Evolutionary conservation across 495 filamentous ascomycete species (phyloP), one percentile per base, ranked within the genome.

Genomic region (Aspergillus sclerotiicarbonarius): DNA sequence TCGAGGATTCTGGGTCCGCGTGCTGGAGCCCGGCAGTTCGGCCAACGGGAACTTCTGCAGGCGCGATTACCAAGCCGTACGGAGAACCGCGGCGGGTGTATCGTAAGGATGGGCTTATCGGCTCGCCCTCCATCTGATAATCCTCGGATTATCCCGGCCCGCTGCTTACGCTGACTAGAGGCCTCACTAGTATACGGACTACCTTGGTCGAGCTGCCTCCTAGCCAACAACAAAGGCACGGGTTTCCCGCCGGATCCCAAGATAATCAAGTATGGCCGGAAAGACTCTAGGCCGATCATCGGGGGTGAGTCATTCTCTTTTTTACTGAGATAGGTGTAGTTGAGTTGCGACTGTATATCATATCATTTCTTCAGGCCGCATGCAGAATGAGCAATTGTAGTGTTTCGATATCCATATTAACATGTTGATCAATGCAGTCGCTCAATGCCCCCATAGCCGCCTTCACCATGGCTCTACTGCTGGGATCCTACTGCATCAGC

Each of bases 381-480:
- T 37, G 13, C 8, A 15, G 16, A 30, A 43, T 18, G n/a, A 52
- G 20, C 20, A n/a, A 19, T 33, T 32, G 25, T 20, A 30, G 41
- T 16, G 25, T 37, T 3, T 35, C 21, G 2, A 21, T 18, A 30
- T 46, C 29, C 13, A n/a, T 13, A 53, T 25, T 44, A 58, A 59
- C 29, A 54, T 52, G 48, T 33, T 50, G 10, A 45, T n/a, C 39
- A 8, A 46, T n/a, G n/a, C 51, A 78, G 76, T 78, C 76, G 8
- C 48, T 78, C 35, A 75, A 76, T 56, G 76, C 78, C 8, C 78
- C 78, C 16, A 76, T 81, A 35, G 77, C 75, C 29, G 78, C 78
- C 15, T 76, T 81, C 58, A 76, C 76, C 10, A 80, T 82, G 76
- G 77, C 78, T 25, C 49, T 75, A 19, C 45, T 83, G 21, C 73